Evolutionary conservation across 139 green algal species (phyloP).

Genomic region (Desmodesmus armatus): DNA sequence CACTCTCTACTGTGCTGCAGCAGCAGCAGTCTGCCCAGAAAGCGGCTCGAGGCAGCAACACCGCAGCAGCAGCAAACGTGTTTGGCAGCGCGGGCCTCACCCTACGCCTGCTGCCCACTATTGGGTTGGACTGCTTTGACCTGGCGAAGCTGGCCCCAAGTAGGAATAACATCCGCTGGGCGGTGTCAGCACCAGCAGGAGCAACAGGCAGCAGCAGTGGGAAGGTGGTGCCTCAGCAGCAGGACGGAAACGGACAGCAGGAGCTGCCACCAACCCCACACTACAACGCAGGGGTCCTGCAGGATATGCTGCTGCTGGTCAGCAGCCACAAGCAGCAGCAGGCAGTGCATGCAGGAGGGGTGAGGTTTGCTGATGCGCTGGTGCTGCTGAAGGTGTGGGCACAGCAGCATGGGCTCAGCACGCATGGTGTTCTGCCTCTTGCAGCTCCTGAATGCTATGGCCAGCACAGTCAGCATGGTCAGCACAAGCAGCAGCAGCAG

Average conservation of each 20-base stretch:
- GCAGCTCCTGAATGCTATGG: neutral
- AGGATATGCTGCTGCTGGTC: conserved; percentile 61
- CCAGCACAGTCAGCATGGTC: conserved; percentile 56
- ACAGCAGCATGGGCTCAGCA: neutral
- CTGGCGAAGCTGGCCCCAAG: conserved; percentile 66
- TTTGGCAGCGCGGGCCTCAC: conserved; percentile 17
- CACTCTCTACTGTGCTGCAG: conserved; percentile 24
- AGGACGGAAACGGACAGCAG: conserved; percentile 38
- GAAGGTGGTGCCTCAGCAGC: neutral
- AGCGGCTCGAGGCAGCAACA: conserved; percentile 33
- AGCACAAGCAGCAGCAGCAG: conserved; percentile 1
- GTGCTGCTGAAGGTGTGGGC: conserved; percentile 84
- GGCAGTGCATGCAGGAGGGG: conserved; percentile 31
- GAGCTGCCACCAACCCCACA: conserved; percentile 66
- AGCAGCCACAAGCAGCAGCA: conserved; percentile 38
- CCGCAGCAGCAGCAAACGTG: conserved; percentile 16
- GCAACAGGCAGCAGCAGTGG: conserved; percentile 27
- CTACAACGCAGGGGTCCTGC: conserved; percentile 78
- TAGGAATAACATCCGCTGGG: conserved; percentile 63
- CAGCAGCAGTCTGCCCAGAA: conserved; percentile 17
- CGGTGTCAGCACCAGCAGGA: neutral
- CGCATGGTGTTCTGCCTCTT: neutral
- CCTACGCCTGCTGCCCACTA: conserved; percentile 59
- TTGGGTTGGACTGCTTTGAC: conserved; percentile 54
- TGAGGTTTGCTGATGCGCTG: conserved; percentile 60